Evolutionary conservation across 495 filamentous ascomycete species (phyloP).

Genomic region (Xylaria castorea): DNA sequence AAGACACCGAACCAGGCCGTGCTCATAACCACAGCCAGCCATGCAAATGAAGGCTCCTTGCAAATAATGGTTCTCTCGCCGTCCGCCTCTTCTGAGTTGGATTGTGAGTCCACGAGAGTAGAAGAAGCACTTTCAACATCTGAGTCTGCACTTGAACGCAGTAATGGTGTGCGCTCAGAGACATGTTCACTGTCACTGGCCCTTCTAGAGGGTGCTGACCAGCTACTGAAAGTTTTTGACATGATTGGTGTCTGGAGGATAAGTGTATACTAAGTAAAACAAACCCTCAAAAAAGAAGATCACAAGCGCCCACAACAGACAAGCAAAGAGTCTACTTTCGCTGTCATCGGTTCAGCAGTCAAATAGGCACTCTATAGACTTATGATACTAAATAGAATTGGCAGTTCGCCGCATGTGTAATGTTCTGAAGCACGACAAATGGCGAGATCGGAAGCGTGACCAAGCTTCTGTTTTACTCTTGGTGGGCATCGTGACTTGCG

Average conservation of each 20-base stretch:
- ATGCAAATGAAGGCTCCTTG: slow-evolving; percentile 52
- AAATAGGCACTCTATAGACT: not conserved
- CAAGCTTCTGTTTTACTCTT: not conserved
- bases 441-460: slow-evolving; percentile 8
- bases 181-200: not conserved
- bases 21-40: slow-evolving; percentile 57
- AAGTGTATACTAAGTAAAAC: not conserved
- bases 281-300: not conserved
- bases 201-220: not conserved
- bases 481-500: slow-evolving; percentile 8
- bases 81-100: slow-evolving; percentile 21
- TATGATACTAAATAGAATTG: not conserved
- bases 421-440: not conserved
- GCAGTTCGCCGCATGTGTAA: not conserved
- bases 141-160: not conserved
- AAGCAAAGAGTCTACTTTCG: not conserved
- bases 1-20: slow-evolving; percentile 77
- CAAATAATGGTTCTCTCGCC: slow-evolving; percentile 48
- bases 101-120: not conserved
- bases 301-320: not conserved
- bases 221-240: not conserved
- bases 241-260: not conserved
- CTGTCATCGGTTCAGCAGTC: not conserved
- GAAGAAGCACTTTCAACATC: slow-evolving; percentile 10
- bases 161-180: slow-evolving; percentile 13